A percentile compares a stretch with the other conserved stretches of the same genome.
These are phyloP conservation scores for Solanum stenotomum DNA, from an alignment of 257 asterid species.

Conservation along the genomic window DNA sequence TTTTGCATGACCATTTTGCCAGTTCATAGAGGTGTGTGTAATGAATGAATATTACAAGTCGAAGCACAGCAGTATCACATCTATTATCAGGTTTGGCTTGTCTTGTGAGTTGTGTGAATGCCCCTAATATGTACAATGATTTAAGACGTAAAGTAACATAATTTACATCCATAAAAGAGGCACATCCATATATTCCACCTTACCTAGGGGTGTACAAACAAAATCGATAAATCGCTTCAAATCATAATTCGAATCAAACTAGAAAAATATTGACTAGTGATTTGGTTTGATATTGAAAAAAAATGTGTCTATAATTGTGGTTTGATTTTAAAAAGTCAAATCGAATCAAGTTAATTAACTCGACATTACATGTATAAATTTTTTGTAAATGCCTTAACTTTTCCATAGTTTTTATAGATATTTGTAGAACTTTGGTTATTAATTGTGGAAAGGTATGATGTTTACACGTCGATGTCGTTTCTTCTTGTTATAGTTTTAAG, in stretches of 20 bases:
- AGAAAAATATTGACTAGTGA: no score
- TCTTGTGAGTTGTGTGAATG: slow-evolving; percentile 32
- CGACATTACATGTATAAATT: no score
- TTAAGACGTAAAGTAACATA: slow-evolving; percentile 14
- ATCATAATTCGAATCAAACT: no score
- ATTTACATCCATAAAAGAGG: neutral
- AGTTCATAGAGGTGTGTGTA: slow-evolving; percentile 1
- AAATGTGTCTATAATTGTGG: no score
- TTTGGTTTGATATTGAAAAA: no score
- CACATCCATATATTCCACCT: neutral
- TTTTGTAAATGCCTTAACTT: neutral
- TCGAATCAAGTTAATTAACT: neutral
- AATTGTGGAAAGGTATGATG: neutral
- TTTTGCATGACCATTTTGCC: slow-evolving; percentile 22
- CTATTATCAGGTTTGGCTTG: neutral
- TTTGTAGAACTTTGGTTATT: neutral
- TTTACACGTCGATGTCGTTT: no score
- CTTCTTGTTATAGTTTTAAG: no score
- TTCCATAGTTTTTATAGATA: neutral
- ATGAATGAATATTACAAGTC: slow-evolving; percentile 34
- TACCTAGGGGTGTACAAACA: neutral
- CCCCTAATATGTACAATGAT: slow-evolving; percentile 19
- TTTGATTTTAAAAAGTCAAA: no score
- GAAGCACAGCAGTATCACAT: slow-evolving; percentile 7
- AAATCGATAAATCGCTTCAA: neutral